Base-by-base conservation (phyloP, 148 eudicot species). In the Vaccinium vitisidaea region DNA sequence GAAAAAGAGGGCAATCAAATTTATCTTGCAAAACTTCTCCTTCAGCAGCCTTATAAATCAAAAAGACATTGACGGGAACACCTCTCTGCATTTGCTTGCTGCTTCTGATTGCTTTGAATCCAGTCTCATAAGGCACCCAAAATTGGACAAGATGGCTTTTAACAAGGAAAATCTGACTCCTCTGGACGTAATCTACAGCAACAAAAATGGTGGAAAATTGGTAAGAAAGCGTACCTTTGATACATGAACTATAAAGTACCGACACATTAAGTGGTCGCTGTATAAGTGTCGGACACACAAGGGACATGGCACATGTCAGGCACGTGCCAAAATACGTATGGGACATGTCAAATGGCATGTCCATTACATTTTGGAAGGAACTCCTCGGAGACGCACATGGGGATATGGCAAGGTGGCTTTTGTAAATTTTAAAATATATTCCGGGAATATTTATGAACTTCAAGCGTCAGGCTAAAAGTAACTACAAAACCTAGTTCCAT, bases 111-210 rank as follows among this genome's bases (percentile, higher is more conserved):
- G 74, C 74, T 69, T 15, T 27, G 32, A 25, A 27, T 27, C 39
- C 30, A 3, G 16, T 69, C 74, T 69, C 7, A 4, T 69, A 27
- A 69, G 12, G 39, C 74, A 69, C 16, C 39, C 18, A 0, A 69
- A 69, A 69, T 69, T 6, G 18, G 74, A 69, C 18, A 69, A 39
- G 74, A 69, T 69, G 74, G 39, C 74, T 5, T 69, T 69, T 30
- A 69, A 69, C 74, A 69, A 69, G 36, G 39, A 27, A 11, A 69
- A 27, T 69, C 13, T 69, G 74, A 69, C 74, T 69, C 74, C 74
- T 69, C 32, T 69, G 36, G 74, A 69, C 7, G 39, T 69, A 27
- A 27, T 69, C 18, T 12, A 39, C 74, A 69, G 14, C 32, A 69
- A 27, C 16, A 69, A 69, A 69, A 69, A 69, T 13, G 18, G 27